A percentile compares a stretch with the other conserved stretches of the same genome.
Evolutionary conservation across 305 asterid species (phyloP).

Genomic region (Caryopteris hybrid): DNA sequence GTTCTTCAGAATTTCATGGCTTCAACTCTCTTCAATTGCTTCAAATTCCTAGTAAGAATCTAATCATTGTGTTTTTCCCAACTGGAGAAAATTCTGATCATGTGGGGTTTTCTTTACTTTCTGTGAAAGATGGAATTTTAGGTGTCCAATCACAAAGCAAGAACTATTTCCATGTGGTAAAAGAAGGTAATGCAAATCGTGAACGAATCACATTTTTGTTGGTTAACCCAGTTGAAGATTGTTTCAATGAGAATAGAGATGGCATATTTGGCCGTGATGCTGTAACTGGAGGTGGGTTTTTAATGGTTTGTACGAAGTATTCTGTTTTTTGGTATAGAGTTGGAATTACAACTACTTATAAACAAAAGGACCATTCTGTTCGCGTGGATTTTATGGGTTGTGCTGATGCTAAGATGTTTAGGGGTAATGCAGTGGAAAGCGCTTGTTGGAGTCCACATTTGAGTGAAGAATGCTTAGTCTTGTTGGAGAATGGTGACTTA

Average conservation of each 20-base stretch:
- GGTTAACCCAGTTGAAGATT: slow-evolving; percentile 46
- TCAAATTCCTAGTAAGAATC: slow-evolving; percentile 22
- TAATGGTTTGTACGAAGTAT: slow-evolving; percentile 57
- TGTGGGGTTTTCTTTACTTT: slow-evolving; percentile 48
- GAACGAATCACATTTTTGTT: slow-evolving; percentile 48
- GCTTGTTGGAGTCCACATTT: slow-evolving; percentile 71
- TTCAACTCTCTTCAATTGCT: slow-evolving; percentile 62
- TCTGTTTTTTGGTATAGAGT: slow-evolving; percentile 66
- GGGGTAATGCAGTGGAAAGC: slow-evolving; percentile 32
- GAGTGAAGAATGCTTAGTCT: slow-evolving; percentile 61
- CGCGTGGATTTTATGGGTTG: slow-evolving; percentile 47
- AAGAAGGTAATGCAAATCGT: slow-evolving; percentile 26
- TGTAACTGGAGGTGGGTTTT: slow-evolving; percentile 33
- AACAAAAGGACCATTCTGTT: slow-evolving; percentile 18
- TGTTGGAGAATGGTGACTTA: slow-evolving; percentile 64
- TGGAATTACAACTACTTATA: slow-evolving; percentile 5
- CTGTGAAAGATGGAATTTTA: slow-evolving; percentile 29
- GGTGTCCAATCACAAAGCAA: slow-evolving; percentile 18
- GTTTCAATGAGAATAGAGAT: slow-evolving; percentile 16
- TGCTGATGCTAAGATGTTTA: slow-evolving; percentile 33
- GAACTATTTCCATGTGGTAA: slow-evolving; percentile 9
- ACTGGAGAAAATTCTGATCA: slow-evolving; percentile 59
- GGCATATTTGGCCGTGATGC: neutral
- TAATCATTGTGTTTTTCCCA: slow-evolving; percentile 47
- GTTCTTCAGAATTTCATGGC: slow-evolving; percentile 33